These are phyloP conservation scores for Yamadazyma dendronema DNA, from an alignment of 1,139 yeast genomes.

Conservation along the genomic window DNA sequence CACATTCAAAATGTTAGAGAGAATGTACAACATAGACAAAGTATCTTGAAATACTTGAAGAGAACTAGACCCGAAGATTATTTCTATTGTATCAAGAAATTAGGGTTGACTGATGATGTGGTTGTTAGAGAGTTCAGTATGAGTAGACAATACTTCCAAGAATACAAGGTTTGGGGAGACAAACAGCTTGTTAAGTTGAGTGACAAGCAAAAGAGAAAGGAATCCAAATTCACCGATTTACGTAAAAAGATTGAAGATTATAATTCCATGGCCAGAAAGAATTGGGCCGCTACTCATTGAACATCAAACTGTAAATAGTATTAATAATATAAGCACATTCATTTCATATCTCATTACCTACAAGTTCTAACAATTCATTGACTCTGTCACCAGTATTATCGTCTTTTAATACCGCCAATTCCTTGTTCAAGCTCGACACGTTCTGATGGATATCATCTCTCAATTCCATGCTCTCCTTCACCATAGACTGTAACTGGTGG, in stretches of 20 bases:
- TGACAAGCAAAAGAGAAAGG: conserved; percentile 41
- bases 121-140: conserved; percentile 79
- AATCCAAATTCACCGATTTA: conserved; percentile 32
- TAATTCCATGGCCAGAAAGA: conserved; percentile 41
- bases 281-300: conserved; percentile 21
- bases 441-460: conserved; percentile 22
- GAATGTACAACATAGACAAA: conserved; percentile 86
- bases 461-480: conserved; percentile 22
- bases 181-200: conserved; percentile 43
- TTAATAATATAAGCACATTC: conserved; percentile 10
- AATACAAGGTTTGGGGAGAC: conserved; percentile 79
- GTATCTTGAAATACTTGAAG: conserved; percentile 76
- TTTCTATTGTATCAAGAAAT: conserved; percentile 79
- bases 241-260: conserved; percentile 42
- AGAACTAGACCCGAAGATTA: conserved; percentile 76
- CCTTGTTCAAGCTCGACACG: conserved; percentile 26
- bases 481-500: conserved; percentile 22
- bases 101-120: conserved; percentile 82
- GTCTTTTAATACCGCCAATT: conserved; percentile 26
- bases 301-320: conserved; percentile 20
- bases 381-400: conserved; percentile 22
- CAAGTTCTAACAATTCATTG: conserved; percentile 23
- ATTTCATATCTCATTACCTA: conserved; percentile 13
- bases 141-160: conserved; percentile 82
- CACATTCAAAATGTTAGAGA: conserved; percentile 72